Evolutionary conservation across 331 rosid genomes (phyloP), one percentile per base, ranked within the genome.

Genomic region (Erythrophleum ivorense): DNA sequence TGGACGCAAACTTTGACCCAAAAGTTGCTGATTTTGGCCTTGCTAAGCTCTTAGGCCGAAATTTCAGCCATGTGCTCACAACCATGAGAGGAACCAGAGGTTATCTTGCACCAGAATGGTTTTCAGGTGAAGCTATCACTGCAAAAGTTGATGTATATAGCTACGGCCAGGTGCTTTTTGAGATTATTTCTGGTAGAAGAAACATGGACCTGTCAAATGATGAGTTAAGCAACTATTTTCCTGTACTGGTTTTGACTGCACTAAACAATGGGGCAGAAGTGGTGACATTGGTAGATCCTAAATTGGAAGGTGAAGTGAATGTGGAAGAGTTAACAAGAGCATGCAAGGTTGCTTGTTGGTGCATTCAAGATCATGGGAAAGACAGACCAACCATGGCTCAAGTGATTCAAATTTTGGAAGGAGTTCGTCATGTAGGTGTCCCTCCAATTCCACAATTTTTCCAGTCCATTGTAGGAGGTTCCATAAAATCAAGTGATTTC

Each of bases 41-140:
- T 0, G 86, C 89, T 1, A 88, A 83, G 78, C 84, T 83, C 55
- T 6, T 83, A 0, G 8, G 75, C 68, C 21, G 87, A 34, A 73
- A 88, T 78, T 85, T 73, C 55, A 83, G 82, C 77, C 68, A 79
- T 29, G 76, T 79, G 54, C 80, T 85, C 15, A 85, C 89, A 2
- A 77, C 87, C 52, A 57, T 75, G 54, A 81, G 86, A 69, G 89
- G 86, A 71, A 81, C 89, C 15, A 85, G 87, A 57, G 91, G 89
- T 34, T 85, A 85, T 43, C 85, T 83, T 48, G 89, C 91, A 7
- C 88, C 89, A 10, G 77, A 86, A 59, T 88, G 89, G 86, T 86
- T 88, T 60, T 86, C 85, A n/a, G 83, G 88, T 12, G 88, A 53
- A 48, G 73, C 84, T 6, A 40, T 86, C 69, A 73, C 88, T 14